Percentiles rank a stretch among this genome's conserved stretches.
Conservation (phyloP, 495 filamentous ascomycete species). For the Neurospora tetraspora region DNA sequence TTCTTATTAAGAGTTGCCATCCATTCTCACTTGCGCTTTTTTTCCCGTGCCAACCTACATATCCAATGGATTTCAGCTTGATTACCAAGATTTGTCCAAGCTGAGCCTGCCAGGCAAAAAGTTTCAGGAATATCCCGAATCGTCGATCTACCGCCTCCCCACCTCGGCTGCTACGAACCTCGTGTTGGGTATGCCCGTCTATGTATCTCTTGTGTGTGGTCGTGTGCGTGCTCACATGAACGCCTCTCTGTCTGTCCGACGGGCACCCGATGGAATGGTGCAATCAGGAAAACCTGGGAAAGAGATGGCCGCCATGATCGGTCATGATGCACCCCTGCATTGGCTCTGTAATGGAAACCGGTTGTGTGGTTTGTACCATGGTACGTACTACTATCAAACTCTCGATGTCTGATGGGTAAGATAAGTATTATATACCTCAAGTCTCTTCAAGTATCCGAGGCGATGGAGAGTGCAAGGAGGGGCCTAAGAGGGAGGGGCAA, state of each 20-base stretch:
- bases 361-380: not conserved
- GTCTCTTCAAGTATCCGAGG: not conserved
- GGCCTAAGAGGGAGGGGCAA: not conserved
- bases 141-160: not conserved
- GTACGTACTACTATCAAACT: not conserved
- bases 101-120: not conserved
- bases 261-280: not conserved
- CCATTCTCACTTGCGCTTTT: not conserved
- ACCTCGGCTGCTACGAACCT: not conserved
- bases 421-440: not conserved
- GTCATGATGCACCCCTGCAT: not conserved
- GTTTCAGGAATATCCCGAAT: not conserved
- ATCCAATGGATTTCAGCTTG: not conserved
- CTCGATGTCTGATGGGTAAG: not conserved
- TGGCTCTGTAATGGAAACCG: not conserved
- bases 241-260: not conserved
- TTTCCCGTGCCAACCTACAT: not conserved
- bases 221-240: not conserved
- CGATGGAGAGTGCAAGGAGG: not conserved
- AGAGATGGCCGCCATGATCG: not conserved
- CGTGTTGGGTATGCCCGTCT: not conserved
- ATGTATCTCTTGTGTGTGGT: not conserved
- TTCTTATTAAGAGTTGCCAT: not conserved
- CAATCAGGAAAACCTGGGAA: not conserved
- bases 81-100: not conserved